A percentile compares a stretch with the other conserved stretches of the same genome.
phyloP scores from a whole-genome alignment of 768 basidiomycete genomes.

The Phallus indusiatus region DNA sequence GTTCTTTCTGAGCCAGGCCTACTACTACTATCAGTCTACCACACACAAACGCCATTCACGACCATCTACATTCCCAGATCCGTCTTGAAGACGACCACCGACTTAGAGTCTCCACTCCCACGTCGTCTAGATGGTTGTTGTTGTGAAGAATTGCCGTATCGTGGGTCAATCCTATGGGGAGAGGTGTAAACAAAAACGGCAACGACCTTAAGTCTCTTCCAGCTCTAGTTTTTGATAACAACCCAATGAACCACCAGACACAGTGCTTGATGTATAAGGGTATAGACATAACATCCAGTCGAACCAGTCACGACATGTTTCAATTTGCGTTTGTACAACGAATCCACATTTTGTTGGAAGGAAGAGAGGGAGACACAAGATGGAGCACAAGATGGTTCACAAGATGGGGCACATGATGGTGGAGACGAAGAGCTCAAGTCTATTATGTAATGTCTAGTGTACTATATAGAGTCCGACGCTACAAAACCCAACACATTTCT shows the following conservation, averaged over 20 bases:
- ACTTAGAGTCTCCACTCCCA: constrained; percentile 17
- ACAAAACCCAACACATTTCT: no score
- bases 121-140: not conserved
- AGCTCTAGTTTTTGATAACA: not conserved
- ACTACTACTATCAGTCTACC: no score
- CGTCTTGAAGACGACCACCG: constrained; percentile 30
- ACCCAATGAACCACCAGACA: not conserved
- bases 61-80: not conserved
- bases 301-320: not conserved
- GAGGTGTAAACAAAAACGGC: constrained; percentile 20
- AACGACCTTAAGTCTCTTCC: constrained; percentile 16
- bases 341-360: no score
- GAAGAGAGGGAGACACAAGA: no score
- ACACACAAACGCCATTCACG: not conserved
- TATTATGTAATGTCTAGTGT: no score
- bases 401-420: no score
- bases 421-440: no score
- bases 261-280: not conserved
- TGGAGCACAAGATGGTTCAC: no score
- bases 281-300: not conserved
- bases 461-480: no score
- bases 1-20: no score
- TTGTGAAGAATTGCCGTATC: not conserved
- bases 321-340: not conserved
- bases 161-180: not conserved